These are phyloP conservation scores for Capsella bursapastoris DNA, from an alignment of 345 rosid species.

Conservation along the genomic window DNA sequence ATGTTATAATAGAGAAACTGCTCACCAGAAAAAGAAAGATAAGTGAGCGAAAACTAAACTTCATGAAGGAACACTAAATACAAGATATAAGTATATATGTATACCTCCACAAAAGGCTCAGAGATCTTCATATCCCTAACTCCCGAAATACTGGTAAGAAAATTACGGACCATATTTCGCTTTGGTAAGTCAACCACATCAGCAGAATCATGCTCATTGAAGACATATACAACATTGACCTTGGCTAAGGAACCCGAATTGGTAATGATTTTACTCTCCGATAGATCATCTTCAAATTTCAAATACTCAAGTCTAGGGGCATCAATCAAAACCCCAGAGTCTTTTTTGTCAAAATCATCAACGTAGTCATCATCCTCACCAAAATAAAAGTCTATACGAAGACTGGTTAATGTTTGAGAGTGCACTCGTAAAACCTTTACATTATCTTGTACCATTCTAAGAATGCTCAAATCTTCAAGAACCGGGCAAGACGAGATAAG, in stretches of 20 bases:
- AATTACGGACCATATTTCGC: constrained; percentile 27
- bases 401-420: constrained; percentile 23
- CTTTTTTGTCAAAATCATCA: not conserved
- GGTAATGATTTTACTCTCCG: constrained; percentile 15
- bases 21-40: not conserved
- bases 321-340: constrained; percentile 24
- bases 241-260: constrained; percentile 26
- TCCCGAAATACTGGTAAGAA: constrained; percentile 20
- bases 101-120: constrained; percentile 9
- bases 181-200: constrained; percentile 19
- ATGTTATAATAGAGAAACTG: constrained; percentile 16
- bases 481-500: constrained; percentile 21
- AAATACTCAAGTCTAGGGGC: constrained; percentile 23
- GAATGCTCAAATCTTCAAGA: constrained; percentile 30
- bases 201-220: constrained; percentile 5
- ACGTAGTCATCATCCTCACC: constrained; percentile 3
- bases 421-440: constrained; percentile 19
- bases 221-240: constrained; percentile 13
- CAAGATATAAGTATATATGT: too few relatives aligned
- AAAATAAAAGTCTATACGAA: not conserved
- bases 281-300: constrained; percentile 22
- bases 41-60: not conserved
- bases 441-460: constrained; percentile 28
- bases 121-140: constrained; percentile 22
- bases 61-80: not conserved